Evolutionary conservation across 1,284 basidiomycete genomes (phyloP).

Genomic region (Pseudomicrostroma phylloplanum): DNA sequence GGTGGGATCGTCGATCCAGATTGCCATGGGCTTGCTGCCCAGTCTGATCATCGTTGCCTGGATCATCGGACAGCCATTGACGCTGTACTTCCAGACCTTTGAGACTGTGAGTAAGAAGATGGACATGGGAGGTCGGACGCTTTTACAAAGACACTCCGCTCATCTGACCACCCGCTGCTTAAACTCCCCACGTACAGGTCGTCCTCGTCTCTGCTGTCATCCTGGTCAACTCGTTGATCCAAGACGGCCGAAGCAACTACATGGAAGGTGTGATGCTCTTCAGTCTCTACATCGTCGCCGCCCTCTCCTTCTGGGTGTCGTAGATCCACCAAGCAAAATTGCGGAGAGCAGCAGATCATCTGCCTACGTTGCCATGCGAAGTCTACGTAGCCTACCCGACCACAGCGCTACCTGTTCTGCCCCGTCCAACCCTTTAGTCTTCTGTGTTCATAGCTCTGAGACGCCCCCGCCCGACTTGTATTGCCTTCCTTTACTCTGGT

Average conservation of each 20-base stretch:
- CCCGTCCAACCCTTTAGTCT: too few species aligned
- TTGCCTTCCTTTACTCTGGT: too few species aligned
- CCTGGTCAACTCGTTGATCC: conserved; percentile 47
- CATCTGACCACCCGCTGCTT: not conserved
- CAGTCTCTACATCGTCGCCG: conserved; percentile 37
- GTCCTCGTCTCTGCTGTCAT: conserved; percentile 47
- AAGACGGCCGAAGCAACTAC: conserved; percentile 46
- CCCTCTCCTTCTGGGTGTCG: conserved; percentile 43
- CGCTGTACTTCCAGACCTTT: conserved; percentile 47
- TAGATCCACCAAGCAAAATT: too few species aligned
- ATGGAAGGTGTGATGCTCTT: conserved; percentile 52
- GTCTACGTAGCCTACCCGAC: too few species aligned
- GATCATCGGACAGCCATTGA: conserved; percentile 49
- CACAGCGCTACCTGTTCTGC: too few species aligned
- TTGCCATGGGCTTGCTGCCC: conserved; percentile 47
- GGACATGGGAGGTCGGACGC: not conserved
- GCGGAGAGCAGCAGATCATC: too few species aligned
- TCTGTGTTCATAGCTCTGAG: too few species aligned
- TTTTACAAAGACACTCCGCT: not conserved
- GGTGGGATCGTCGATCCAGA: conserved; percentile 66
- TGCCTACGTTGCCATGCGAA: too few species aligned
- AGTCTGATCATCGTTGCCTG: conserved; percentile 50
- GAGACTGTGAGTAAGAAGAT: conserved; percentile 3
- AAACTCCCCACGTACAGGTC: conserved; percentile 16
- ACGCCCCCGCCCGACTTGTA: too few species aligned